Conservation (phyloP, 768 basidiomycete species). For the Amyloporia xantha region DNA sequence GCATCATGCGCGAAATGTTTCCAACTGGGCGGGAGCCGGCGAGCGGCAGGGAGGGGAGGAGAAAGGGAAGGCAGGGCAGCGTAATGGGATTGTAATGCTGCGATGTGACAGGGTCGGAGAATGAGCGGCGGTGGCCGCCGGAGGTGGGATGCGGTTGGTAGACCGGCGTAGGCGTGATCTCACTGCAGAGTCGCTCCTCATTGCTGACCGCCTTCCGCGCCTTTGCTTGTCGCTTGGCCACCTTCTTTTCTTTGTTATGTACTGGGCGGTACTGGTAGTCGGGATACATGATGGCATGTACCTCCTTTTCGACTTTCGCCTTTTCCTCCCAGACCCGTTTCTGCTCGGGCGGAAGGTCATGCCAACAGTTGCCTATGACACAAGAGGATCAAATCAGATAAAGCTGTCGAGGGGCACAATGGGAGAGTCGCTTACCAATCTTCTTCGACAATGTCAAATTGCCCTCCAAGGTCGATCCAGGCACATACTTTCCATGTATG, state of each 20-base stretch:
- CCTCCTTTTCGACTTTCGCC: conserved; percentile 65
- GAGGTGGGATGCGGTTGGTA: conserved; percentile 25
- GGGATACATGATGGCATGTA: conserved; percentile 70
- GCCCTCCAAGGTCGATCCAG: conserved; percentile 71
- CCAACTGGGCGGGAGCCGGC: conserved; percentile 38
- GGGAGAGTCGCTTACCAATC: conserved; percentile 19
- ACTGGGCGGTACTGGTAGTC: conserved; percentile 68
- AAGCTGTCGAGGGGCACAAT: not conserved
- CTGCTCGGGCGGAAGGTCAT: conserved; percentile 66
- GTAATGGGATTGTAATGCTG: too few relatives aligned
- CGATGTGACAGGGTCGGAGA: too few relatives aligned
- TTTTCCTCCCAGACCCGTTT: conserved; percentile 72
- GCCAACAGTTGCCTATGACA: conserved; percentile 77
- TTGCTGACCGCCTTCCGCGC: conserved; percentile 9
- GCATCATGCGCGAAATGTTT: conserved; percentile 37
- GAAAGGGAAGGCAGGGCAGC: conserved; percentile 44
- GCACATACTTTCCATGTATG: conserved; percentile 72
- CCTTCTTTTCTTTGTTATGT: conserved; percentile 39
- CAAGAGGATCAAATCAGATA: conserved; percentile 10
- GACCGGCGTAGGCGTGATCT: too few relatives aligned
- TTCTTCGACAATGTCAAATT: conserved; percentile 80
- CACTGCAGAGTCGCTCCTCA: conserved; percentile 43
- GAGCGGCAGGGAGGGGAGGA: conserved; percentile 36
- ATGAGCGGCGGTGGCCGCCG: too few relatives aligned
- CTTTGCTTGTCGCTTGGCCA: conserved; percentile 45